Conservation (phyloP, 2,329 filamentous ascomycete genomes). For the Colletotrichum sansevieriae region DNA sequence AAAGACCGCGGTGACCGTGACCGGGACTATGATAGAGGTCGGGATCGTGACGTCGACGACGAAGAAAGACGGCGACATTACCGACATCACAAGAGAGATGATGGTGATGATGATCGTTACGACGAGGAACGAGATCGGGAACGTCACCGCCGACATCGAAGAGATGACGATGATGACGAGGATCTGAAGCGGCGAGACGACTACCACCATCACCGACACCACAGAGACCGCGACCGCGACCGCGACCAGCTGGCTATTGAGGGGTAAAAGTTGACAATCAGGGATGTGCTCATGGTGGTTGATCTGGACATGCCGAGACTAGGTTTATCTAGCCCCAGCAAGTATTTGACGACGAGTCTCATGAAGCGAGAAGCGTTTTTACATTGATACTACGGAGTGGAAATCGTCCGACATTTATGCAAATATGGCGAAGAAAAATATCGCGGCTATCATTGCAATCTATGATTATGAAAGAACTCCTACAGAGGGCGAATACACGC, state of each 20-base stretch:
- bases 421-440: slow-evolving; percentile 3
- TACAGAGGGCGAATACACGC: too few relatives aligned
- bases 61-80: slow-evolving; percentile 43
- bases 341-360: slow-evolving; percentile 25
- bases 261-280: slow-evolving; percentile 12
- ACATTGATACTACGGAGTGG: neutral
- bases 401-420: slow-evolving; percentile 12
- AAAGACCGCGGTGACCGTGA: slow-evolving; percentile 48
- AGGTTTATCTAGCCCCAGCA: neutral
- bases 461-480: neutral
- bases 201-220: slow-evolving; percentile 50
- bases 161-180: slow-evolving; percentile 47
- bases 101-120: slow-evolving; percentile 54
- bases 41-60: slow-evolving; percentile 47
- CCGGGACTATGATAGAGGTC: slow-evolving; percentile 42
- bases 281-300: neutral
- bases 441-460: slow-evolving; percentile 13
- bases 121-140: slow-evolving; percentile 49
- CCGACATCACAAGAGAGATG: slow-evolving; percentile 49
- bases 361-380: slow-evolving; percentile 30
- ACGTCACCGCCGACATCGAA: slow-evolving; percentile 48
- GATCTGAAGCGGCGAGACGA: slow-evolving; percentile 45
- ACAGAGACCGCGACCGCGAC: slow-evolving; percentile 49
- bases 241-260: slow-evolving; percentile 43
- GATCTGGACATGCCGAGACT: neutral